phyloP scores from a whole-genome alignment of 2,329 filamentous ascomycete species.

The Colletotrichum sp. region DNA sequence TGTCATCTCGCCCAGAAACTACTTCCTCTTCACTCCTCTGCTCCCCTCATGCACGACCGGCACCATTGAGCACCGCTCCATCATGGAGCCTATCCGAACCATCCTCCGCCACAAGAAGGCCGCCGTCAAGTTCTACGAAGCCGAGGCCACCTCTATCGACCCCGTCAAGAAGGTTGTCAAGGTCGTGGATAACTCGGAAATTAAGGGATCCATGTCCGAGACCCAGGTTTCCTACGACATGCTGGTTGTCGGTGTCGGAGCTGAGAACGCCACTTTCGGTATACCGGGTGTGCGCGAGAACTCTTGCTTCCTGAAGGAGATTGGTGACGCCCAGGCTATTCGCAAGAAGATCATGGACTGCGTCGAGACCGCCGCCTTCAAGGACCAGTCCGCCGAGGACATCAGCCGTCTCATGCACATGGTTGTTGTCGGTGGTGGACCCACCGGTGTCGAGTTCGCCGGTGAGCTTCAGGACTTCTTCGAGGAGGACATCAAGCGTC shows the following conservation, averaged over 20 bases:
- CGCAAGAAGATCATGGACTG: constrained; percentile 99
- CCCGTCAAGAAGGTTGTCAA: constrained; percentile 86
- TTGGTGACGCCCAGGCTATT: constrained; percentile 92
- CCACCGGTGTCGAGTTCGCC: constrained; percentile 97
- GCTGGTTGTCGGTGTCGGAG: constrained; percentile 95
- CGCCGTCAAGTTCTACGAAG: constrained; percentile 95
- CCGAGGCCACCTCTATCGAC: constrained; percentile 95
- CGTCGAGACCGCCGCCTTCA: constrained; percentile 97
- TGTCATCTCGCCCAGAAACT: constrained; percentile 97
- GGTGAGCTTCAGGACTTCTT: constrained; percentile 99
- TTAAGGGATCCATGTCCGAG: constrained; percentile 81
- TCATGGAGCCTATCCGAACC: constrained; percentile 98
- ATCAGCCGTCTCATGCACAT: constrained; percentile 95
- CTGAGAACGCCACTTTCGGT: constrained; percentile 98
- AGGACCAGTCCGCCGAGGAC: constrained; percentile 89
- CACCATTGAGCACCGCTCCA: constrained; percentile 97
- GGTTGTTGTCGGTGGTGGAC: constrained; percentile 93
- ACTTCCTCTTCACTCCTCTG: constrained; percentile 98
- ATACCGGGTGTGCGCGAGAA: constrained; percentile 95
- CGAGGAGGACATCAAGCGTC: constrained; percentile 96
- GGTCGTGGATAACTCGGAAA: constrained; percentile 90
- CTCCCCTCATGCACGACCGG: constrained; percentile 97
- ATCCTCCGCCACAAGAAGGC: constrained; percentile 96
- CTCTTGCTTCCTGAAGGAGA: constrained; percentile 98
- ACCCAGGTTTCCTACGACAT: constrained; percentile 97